phyloP scores from a whole-genome alignment of 768 basidiomycete genomes.

The Suillus ampliporus region DNA sequence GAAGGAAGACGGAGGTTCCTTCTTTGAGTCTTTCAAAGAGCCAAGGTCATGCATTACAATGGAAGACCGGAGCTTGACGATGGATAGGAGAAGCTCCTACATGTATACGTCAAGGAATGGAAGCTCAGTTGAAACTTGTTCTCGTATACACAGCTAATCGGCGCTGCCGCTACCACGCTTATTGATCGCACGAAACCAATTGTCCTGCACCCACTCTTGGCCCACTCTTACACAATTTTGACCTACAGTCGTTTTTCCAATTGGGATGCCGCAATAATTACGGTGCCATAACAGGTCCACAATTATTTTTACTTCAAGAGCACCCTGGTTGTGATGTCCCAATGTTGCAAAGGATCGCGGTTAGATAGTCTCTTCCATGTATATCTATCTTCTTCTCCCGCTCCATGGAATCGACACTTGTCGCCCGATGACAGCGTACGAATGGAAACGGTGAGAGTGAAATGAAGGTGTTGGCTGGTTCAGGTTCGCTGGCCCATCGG shows the following conservation, averaged over 20 bases:
- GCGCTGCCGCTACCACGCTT: not conserved
- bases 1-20: not conserved
- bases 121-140: not conserved
- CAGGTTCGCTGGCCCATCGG: constrained; percentile 1
- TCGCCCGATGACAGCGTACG: constrained; percentile 8
- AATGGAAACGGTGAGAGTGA: not conserved
- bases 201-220: too few relatives aligned
- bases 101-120: not conserved
- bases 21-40: not conserved
- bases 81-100: not conserved
- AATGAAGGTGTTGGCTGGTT: not conserved
- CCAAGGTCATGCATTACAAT: not conserved
- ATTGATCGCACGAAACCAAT: not conserved
- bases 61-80: not conserved
- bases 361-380: not conserved
- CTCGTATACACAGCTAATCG: not conserved
- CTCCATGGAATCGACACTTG: constrained; percentile 9
- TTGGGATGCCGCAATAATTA: constrained; percentile 33
- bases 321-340: not conserved
- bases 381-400: constrained; percentile 3
- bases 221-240: not conserved
- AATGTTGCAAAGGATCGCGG: not conserved
- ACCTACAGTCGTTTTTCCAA: not conserved
- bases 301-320: constrained; percentile 5
- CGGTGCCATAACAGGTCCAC: constrained; percentile 24